These are phyloP conservation scores for Talaromyces sp. DNA, from an alignment of 2,329 filamentous ascomycete species.

Conservation along the genomic window DNA sequence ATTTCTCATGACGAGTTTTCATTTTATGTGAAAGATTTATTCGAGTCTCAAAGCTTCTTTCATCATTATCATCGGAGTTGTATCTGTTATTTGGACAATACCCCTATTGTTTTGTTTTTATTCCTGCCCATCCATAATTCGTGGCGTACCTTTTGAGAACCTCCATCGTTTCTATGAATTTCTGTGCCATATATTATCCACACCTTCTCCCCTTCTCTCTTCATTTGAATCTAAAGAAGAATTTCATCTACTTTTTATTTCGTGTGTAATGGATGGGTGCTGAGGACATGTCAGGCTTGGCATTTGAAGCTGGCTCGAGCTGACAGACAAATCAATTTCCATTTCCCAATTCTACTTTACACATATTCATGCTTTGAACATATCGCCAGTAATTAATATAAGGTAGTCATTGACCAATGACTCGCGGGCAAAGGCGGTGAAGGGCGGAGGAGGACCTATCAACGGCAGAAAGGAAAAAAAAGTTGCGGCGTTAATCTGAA, in stretches of 20 bases:
- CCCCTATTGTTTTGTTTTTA: constrained; percentile 7
- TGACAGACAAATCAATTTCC: neutral
- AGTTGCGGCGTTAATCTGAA: constrained; percentile 5
- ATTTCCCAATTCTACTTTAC: neutral
- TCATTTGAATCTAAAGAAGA: neutral
- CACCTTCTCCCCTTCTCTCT: neutral
- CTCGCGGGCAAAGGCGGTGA: constrained; percentile 4
- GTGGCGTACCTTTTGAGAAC: neutral
- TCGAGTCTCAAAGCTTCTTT: neutral
- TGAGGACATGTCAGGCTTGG: neutral
- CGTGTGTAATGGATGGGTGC: neutral
- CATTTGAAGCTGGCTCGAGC: neutral
- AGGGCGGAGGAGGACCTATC: constrained; percentile 4
- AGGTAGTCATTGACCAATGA: neutral
- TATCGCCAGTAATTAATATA: neutral
- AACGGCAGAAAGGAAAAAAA: constrained; percentile 15
- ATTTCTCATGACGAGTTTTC: neutral
- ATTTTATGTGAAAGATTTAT: neutral
- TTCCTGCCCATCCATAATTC: neutral
- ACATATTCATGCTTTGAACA: neutral
- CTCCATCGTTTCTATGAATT: neutral
- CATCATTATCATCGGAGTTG: constrained; percentile 2
- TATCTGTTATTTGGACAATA: constrained; percentile 10
- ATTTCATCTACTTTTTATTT: neutral
- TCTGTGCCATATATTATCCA: neutral